Base-by-base conservation (phyloP, 225 moss, liverwort and hornwort genomes). In the Rhytidiadelphus loreus region DNA sequence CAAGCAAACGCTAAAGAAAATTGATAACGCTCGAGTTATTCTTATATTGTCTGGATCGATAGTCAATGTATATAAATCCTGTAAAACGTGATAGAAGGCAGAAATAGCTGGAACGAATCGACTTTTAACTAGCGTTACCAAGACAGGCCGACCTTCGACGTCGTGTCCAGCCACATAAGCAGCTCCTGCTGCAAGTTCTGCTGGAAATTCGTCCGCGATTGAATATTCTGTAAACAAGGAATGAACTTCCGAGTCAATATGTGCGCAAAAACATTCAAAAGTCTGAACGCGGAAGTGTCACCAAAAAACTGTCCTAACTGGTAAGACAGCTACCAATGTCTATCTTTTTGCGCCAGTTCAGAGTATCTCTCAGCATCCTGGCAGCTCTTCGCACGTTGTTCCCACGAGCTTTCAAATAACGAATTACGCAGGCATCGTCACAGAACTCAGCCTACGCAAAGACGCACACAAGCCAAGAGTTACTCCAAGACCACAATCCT, bases 151-250 rank as follows among this genome's bases (percentile, higher is more conserved):
- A 82, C 97, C 97, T 86, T 96, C 91, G 83, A 85, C 83, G 87
- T 98, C 98, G 74, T 94, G 93, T 58, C 98, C 98, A 58, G 98
- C 96, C 85, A 98, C 94, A 81, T 95, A 98, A 60, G 96, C 96
- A 92, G 94, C 95, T 88, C 98, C 97, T 70, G 94, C 91, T 70
- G 96, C 96, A 64, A 98, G 95, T 89, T 98, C 98, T 59, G 96
- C 96, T 81, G 95, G 92, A 83, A 97, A 98, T 91, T 98, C 98
- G 82, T 98, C 98, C 72, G 98, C 98, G 76, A 98, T 98, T 83
- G 94, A 88, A 88, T 95, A 93, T 85, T 91, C 98, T 98, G 93
- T 23, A 90, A 52, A 81, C 82, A 80, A 88, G 66, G 53, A 44
- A 77, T 35, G 35, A 70, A 71, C 52, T 37, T 89, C 35, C 55